A percentile compares a stretch with the other conserved stretches of the same genome.
phyloP scores from a whole-genome alignment of 1,284 basidiomycete species.

The Rhodotorula sp. region DNA sequence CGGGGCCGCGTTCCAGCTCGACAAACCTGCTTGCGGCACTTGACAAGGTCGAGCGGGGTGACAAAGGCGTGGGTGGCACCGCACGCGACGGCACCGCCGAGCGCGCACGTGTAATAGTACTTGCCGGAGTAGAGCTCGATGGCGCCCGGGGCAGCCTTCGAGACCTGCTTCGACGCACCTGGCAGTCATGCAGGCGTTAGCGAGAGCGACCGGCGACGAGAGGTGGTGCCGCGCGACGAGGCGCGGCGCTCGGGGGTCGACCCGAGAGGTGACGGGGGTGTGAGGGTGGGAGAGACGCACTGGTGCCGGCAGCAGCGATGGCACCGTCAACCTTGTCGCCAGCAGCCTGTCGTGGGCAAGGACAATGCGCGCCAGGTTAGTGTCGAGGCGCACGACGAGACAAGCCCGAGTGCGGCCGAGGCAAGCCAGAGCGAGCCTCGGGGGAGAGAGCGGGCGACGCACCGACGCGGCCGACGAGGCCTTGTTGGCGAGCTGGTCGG shows the following conservation, averaged over 20 bases:
- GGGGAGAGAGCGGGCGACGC: neutral
- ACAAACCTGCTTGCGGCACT: slow-evolving; percentile 48
- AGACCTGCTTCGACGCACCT: slow-evolving; percentile 34
- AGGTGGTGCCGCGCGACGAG: too few relatives aligned
- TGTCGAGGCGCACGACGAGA: neutral
- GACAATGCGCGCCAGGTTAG: too few relatives aligned
- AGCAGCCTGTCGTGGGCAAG: slow-evolving; percentile 25
- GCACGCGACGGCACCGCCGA: slow-evolving; percentile 48
- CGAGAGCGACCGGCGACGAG: neutral
- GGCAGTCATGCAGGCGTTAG: neutral
- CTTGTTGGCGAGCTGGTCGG: slow-evolving; percentile 39
- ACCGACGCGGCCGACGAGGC: slow-evolving; percentile 22
- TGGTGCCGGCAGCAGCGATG: neutral
- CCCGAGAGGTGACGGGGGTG: neutral
- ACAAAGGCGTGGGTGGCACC: slow-evolving; percentile 49
- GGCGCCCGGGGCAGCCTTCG: slow-evolving; percentile 37
- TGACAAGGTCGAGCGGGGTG: slow-evolving; percentile 50
- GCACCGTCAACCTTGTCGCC: slow-evolving; percentile 43
- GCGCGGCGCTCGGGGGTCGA: too few relatives aligned
- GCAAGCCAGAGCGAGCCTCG: neutral
- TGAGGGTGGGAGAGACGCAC: neutral
- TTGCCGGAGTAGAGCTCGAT: slow-evolving; percentile 49
- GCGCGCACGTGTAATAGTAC: slow-evolving; percentile 48
- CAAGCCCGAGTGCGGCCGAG: slow-evolving; percentile 19
- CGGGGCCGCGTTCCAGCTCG: neutral